Evolutionary conservation across 2,329 filamentous ascomycete species (phyloP).

Genomic region (Nigrospora oryzae): DNA sequence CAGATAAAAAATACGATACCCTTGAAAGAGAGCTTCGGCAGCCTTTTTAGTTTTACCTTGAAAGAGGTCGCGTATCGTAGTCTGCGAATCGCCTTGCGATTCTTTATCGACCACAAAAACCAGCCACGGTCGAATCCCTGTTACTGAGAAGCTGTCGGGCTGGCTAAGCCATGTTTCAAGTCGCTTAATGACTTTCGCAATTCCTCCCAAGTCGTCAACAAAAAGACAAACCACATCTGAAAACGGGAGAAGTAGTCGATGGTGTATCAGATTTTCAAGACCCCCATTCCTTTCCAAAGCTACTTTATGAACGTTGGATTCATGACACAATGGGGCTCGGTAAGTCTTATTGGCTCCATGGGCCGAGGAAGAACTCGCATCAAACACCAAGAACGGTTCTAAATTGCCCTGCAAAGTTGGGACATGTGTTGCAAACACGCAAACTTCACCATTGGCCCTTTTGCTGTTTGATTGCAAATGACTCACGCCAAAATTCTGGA

Average conservation of each 20-base stretch:
- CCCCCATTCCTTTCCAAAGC: neutral
- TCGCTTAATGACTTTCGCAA: neutral
- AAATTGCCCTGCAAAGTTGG: neutral
- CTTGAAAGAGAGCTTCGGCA: neutral
- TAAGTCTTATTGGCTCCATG: neutral
- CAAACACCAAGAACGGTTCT: neutral
- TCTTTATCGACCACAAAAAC: neutral
- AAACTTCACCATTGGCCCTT: neutral
- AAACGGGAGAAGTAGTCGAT: conserved; percentile 1
- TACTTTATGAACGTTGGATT: neutral
- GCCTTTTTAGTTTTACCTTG: neutral
- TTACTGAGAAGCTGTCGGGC: neutral
- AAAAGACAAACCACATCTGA: conserved; percentile 2
- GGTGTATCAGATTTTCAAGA: neutral
- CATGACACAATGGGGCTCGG: neutral
- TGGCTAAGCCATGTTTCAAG: conserved; percentile 1
- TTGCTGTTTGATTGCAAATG: neutral
- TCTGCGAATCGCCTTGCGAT: neutral
- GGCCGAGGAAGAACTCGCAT: neutral
- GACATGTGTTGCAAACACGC: neutral
- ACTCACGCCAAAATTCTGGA: neutral
- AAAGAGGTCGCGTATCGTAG: neutral
- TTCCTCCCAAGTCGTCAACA: conserved; percentile 2
- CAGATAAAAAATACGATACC: neutral
- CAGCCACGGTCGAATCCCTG: neutral